phyloP scores from a whole-genome alignment of 1,284 basidiomycete species.

The Dichomitus squalens region DNA sequence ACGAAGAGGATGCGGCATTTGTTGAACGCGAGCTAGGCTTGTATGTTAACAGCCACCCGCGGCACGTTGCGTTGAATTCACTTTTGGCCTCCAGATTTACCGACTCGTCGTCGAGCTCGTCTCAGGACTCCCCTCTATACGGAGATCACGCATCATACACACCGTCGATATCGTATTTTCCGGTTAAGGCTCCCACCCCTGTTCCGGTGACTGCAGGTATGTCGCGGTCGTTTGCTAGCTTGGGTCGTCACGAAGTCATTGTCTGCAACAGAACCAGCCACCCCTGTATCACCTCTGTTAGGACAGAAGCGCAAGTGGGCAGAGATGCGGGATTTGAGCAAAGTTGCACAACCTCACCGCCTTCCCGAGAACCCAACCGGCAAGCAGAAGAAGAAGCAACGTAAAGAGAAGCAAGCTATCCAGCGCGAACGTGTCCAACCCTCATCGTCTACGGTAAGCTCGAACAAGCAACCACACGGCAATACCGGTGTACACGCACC shows the following conservation, averaged over 20 bases:
- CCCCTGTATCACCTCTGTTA: neutral
- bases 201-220: neutral
- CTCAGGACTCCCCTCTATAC: slow-evolving; percentile 5
- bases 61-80: neutral
- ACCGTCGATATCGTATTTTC: neutral
- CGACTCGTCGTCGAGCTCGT: slow-evolving; percentile 13
- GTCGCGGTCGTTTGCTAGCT: neutral
- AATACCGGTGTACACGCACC: neutral
- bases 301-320: slow-evolving; percentile 28
- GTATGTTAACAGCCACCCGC: neutral
- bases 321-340: slow-evolving; percentile 7
- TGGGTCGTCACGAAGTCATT: neutral
- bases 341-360: neutral
- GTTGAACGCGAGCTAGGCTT: slow-evolving; percentile 31
- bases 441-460: neutral
- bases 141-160: neutral
- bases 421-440: neutral
- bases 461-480: neutral
- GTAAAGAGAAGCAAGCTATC: neutral
- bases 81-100: slow-evolving; percentile 2
- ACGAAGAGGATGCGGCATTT: slow-evolving; percentile 42
- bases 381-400: slow-evolving; percentile 26
- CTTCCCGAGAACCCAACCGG: neutral
- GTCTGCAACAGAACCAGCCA: neutral
- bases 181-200: neutral